A percentile compares a stretch with the other conserved stretches of the same genome.
Evolutionary conservation across 2,329 filamentous ascomycete genomes (phyloP).

Genomic region (Allantophomopsis cytisporea): DNA sequence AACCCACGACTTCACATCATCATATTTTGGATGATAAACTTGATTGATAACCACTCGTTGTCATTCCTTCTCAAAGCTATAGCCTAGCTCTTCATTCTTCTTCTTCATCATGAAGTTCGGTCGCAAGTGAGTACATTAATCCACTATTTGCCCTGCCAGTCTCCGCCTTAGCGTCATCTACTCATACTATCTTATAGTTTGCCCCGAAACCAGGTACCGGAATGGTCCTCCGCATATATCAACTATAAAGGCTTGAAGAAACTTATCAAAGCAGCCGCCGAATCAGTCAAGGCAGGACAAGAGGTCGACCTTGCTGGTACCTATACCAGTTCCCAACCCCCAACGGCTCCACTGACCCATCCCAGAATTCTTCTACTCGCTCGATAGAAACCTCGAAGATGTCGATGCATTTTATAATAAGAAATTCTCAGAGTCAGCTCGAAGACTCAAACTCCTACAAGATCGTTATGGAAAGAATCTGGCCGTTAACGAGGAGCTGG

Average conservation of each 20-base stretch:
- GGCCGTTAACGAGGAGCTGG: conserved; percentile 58
- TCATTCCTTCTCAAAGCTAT: no score
- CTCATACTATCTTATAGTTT: conserved; percentile 30
- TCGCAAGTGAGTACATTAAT: conserved; percentile 33
- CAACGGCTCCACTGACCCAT: conserved; percentile 10
- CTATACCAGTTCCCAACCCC: conserved; percentile 16
- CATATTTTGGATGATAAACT: no score
- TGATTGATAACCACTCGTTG: no score
- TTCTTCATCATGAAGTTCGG: conserved; percentile 43
- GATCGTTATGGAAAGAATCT: conserved; percentile 71
- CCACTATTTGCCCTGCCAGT: neutral
- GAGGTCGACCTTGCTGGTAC: conserved; percentile 84
- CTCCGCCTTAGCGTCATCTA: neutral
- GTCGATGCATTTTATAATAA: conserved; percentile 96
- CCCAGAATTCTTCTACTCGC: conserved; percentile 87
- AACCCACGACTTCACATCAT: conserved; percentile 14
- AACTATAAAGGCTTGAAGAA: conserved; percentile 91
- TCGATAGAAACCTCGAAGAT: conserved; percentile 94
- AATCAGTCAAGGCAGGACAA: conserved; percentile 51
- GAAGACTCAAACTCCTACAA: conserved; percentile 74
- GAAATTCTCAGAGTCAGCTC: conserved; percentile 74
- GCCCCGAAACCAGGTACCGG: conserved; percentile 71
- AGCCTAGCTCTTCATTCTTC: neutral
- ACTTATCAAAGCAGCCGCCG: conserved; percentile 68
- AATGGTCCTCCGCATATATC: conserved; percentile 76